A percentile compares a stretch with the other conserved stretches of the same genome.
These are phyloP conservation scores for Alternaria consortialis DNA, from an alignment of 2,329 filamentous ascomycete species.

Conservation along the genomic window DNA sequence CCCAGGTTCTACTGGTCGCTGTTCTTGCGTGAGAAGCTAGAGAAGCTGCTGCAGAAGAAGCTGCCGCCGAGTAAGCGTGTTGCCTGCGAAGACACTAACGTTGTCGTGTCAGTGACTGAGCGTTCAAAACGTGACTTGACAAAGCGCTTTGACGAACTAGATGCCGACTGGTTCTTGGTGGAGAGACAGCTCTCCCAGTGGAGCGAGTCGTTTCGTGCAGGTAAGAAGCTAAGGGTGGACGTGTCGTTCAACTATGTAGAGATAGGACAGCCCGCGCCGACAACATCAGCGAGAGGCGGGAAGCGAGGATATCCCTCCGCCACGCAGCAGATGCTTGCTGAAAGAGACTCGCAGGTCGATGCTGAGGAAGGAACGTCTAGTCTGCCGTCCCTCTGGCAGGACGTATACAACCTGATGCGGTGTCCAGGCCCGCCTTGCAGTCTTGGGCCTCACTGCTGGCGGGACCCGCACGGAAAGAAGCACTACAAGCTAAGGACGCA, in stretches of 20 bases:
- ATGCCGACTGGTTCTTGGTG: conserved; percentile 42
- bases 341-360: conserved; percentile 24
- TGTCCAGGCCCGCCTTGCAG: conserved; percentile 41
- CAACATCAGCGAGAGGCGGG: conserved; percentile 3
- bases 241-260: conserved; percentile 47
- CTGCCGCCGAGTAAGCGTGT: conserved; percentile 17
- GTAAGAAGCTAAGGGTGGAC: conserved; percentile 43
- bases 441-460: conserved; percentile 45
- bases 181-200: conserved; percentile 37
- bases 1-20: conserved; percentile 22
- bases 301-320: conserved; percentile 18
- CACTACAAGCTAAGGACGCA: conserved; percentile 44
- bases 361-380: conserved; percentile 25
- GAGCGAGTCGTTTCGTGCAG: conserved; percentile 22
- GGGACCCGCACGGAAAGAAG: conserved; percentile 44
- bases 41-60: conserved; percentile 20
- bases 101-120: conserved; percentile 33
- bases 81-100: conserved; percentile 19
- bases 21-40: conserved; percentile 15
- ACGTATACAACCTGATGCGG: conserved; percentile 45
- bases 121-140: conserved; percentile 40
- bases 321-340: conserved; percentile 36
- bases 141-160: conserved; percentile 37
- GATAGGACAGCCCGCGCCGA: background rate
- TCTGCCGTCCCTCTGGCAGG: conserved; percentile 37